Conservation (phyloP, 2,329 filamentous ascomycete genomes). For the Phoma herbarum region DNA sequence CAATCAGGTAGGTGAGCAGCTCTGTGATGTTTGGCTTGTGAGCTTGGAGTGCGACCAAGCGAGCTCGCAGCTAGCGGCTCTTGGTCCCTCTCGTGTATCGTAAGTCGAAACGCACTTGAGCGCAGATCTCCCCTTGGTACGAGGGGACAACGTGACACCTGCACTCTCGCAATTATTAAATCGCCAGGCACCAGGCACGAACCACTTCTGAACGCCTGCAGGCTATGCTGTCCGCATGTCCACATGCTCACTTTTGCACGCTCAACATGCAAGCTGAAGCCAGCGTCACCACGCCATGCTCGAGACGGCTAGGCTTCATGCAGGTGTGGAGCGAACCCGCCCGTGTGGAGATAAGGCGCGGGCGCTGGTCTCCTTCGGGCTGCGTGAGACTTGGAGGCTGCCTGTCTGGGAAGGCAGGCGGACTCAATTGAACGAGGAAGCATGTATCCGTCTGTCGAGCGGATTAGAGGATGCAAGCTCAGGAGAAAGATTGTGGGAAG, state of each 20-base stretch:
- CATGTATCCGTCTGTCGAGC: no score
- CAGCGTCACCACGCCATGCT: slow-evolving; percentile 1
- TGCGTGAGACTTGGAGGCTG: neutral
- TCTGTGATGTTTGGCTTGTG: neutral
- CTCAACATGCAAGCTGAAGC: neutral
- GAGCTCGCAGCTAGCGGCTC: no score
- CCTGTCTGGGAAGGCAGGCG: neutral
- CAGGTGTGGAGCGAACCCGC: slow-evolving; percentile 7
- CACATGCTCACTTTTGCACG: neutral
- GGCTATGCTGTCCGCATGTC: no score
- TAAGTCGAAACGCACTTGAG: slow-evolving; percentile 18
- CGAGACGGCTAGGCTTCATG: slow-evolving; percentile 10
- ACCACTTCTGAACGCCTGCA: neutral
- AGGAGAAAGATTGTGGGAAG: neutral
- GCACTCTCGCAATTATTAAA: neutral
- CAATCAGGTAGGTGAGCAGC: neutral
- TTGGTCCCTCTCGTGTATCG: slow-evolving; percentile 9
- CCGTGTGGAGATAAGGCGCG: slow-evolving; percentile 14
- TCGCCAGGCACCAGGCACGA: slow-evolving; percentile 19
- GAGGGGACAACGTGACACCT: slow-evolving; percentile 6
- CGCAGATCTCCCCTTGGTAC: slow-evolving; percentile 5
- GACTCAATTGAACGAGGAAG: neutral
- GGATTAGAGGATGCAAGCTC: no score
- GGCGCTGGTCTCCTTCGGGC: neutral
- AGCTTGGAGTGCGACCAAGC: neutral